Conservation (phyloP, 805 yeast genomes). For the Yamadazyma phyllophila region DNA sequence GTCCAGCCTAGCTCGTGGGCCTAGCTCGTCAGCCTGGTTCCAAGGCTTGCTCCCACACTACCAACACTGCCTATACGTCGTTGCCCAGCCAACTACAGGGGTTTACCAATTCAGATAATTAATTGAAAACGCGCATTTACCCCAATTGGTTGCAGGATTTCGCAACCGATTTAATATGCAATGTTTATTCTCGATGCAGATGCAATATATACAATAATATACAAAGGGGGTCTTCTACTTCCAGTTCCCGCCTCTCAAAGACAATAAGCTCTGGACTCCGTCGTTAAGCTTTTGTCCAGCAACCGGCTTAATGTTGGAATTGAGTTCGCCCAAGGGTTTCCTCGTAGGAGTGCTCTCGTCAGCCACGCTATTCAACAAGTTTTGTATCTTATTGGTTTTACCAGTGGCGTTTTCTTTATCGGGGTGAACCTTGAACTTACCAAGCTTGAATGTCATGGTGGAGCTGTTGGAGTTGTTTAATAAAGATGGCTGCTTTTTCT, state of each 20-base stretch:
- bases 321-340: constrained; percentile 27
- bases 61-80: too few relatives aligned
- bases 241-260: constrained; percentile 39
- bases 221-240: constrained; percentile 9
- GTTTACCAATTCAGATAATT: too few relatives aligned
- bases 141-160: too few relatives aligned
- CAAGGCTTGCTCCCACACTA: too few relatives aligned
- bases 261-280: constrained; percentile 40
- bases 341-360: constrained; percentile 16
- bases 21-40: too few relatives aligned
- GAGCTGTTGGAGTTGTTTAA: constrained; percentile 27
- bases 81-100: neutral
- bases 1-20: too few relatives aligned
- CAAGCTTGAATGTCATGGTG: constrained; percentile 36
- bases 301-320: constrained; percentile 15
- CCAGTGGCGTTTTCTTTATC: constrained; percentile 18
- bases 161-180: neutral
- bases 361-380: constrained; percentile 18
- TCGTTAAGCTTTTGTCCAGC: constrained; percentile 18
- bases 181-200: constrained; percentile 3
- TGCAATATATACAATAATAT: constrained; percentile 10
- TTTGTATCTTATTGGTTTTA: constrained; percentile 17
- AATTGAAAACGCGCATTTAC: too few relatives aligned
- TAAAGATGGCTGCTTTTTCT: constrained; percentile 32
- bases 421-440: constrained; percentile 21